Evolutionary conservation across 192 early-diverging fungal genomes (phyloP).

Genomic region (Coemansia sp.): DNA sequence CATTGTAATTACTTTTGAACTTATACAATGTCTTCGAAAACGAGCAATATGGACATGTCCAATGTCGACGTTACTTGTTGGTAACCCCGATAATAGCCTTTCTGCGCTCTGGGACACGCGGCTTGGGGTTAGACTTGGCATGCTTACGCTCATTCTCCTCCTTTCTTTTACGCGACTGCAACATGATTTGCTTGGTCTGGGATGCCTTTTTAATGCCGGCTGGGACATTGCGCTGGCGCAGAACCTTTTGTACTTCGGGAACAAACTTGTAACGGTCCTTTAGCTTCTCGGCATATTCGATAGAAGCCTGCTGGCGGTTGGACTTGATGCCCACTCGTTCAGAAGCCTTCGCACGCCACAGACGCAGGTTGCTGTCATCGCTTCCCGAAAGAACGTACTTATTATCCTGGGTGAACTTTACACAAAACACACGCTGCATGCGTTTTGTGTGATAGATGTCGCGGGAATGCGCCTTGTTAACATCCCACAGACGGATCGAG

Average conservation of each 20-base stretch:
- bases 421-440: constrained; percentile 96
- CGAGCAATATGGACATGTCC: too few relatives aligned
- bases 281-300: constrained; percentile 85
- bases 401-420: constrained; percentile 91
- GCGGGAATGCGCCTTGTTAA: constrained; percentile 75
- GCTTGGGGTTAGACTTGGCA: constrained; percentile 60
- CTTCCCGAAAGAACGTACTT: constrained; percentile 94
- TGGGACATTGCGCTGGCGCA: constrained; percentile 86
- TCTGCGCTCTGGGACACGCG: constrained; percentile 70
- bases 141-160: constrained; percentile 93
- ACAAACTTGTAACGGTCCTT: constrained; percentile 93
- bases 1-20: too few relatives aligned
- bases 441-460: constrained; percentile 98
- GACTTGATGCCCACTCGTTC: constrained; percentile 79
- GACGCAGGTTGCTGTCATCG: constrained; percentile 95
- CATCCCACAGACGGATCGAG: constrained; percentile 86
- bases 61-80: constrained; percentile 20
- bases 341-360: constrained; percentile 96
- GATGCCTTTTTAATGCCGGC: constrained; percentile 81
- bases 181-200: constrained; percentile 79
- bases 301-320: constrained; percentile 73
- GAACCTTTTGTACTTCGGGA: constrained; percentile 86
- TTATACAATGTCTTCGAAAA: neutral
- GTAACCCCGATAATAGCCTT: constrained; percentile 70
- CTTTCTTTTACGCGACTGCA: constrained; percentile 77